A percentile compares a stretch with the other conserved stretches of the same genome.
These are phyloP conservation scores for Stellera chamaejasme DNA, from an alignment of 345 rosid genomes.

Conservation along the genomic window DNA sequence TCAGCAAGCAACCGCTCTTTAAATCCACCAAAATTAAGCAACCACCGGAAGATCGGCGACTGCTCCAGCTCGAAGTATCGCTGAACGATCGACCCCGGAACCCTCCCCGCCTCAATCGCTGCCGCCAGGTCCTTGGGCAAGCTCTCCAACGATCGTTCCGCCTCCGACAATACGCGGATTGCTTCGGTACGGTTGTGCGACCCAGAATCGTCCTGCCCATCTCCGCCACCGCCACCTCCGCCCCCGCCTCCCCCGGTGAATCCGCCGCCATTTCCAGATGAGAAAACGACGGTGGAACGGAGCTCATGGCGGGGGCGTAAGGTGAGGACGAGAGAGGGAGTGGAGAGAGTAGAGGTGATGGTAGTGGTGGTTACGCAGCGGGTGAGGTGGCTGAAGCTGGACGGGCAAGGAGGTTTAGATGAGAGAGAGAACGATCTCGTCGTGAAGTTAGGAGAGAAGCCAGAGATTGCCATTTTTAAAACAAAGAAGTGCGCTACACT, in stretches of 20 bases:
- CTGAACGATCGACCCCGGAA: slow-evolving; percentile 40
- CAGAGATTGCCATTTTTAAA: slow-evolving; percentile 23
- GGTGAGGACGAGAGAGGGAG: slow-evolving; percentile 11
- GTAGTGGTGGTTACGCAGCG: slow-evolving; percentile 9
- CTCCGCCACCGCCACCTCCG: slow-evolving; percentile 13
- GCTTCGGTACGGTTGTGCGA: slow-evolving; percentile 38
- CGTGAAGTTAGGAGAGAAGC: slow-evolving; percentile 19
- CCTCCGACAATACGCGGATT: slow-evolving; percentile 39
- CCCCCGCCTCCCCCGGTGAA: slow-evolving; percentile 13
- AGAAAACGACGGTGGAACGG: slow-evolving; percentile 11
- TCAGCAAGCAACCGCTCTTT: slow-evolving; percentile 66
- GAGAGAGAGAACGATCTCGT: slow-evolving; percentile 14
- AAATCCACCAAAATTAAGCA: slow-evolving; percentile 59
- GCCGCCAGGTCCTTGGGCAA: slow-evolving; percentile 56
- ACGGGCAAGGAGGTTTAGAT: slow-evolving; percentile 10
- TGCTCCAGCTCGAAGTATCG: slow-evolving; percentile 53
- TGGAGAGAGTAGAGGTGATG: slow-evolving; percentile 5
- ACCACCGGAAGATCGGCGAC: slow-evolving; percentile 38
- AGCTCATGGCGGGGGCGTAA: background rate
- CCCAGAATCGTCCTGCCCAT: slow-evolving; percentile 21
- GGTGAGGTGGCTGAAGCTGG: slow-evolving; percentile 7
- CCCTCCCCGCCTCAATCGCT: slow-evolving; percentile 42
- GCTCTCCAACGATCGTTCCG: slow-evolving; percentile 38
- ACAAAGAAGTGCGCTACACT: background rate
- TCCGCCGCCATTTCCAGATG: slow-evolving; percentile 28